Conservation (phyloP, 345 rosid genomes). For the Hevea brasiliensis region DNA sequence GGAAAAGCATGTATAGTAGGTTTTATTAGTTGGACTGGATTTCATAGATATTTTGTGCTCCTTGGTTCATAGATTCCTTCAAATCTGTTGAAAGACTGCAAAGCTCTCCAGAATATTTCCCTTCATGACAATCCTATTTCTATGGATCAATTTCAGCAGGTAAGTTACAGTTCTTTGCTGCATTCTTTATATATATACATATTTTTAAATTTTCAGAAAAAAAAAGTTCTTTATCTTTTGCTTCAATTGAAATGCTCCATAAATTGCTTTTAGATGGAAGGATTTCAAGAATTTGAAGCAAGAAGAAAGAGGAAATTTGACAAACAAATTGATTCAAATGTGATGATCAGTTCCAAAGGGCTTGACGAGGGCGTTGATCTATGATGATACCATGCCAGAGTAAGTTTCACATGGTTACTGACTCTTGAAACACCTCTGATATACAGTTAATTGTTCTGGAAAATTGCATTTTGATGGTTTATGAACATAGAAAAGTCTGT, state of each 20-base stretch:
- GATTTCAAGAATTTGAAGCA: conserved; percentile 82
- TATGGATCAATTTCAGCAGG: conserved; percentile 96
- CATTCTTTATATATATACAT: neutral
- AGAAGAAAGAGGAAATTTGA: conserved; percentile 93
- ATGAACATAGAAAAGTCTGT: too few relatives aligned
- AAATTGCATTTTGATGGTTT: neutral
- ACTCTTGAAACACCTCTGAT: neutral
- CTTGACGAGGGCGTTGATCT: conserved; percentile 94
- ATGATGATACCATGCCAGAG: conserved; percentile 18
- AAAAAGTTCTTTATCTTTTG: neutral
- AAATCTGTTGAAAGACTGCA: conserved; percentile 75
- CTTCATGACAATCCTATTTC: conserved; percentile 85
- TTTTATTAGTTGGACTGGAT: neutral
- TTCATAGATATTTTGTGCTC: neutral
- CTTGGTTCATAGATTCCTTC: conserved; percentile 61
- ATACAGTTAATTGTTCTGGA: neutral
- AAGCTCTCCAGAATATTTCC: conserved; percentile 81
- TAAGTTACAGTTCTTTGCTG: conserved; percentile 27
- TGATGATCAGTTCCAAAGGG: conserved; percentile 91
- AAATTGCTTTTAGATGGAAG: conserved; percentile 64
- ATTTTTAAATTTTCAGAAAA: neutral
- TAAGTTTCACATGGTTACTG: neutral
- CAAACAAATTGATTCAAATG: conserved; percentile 93
- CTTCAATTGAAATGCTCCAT: neutral
- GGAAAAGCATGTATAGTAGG: neutral